Conservation (phyloP, 495 filamentous ascomycete genomes). For the Amorphotheca resinae region DNA sequence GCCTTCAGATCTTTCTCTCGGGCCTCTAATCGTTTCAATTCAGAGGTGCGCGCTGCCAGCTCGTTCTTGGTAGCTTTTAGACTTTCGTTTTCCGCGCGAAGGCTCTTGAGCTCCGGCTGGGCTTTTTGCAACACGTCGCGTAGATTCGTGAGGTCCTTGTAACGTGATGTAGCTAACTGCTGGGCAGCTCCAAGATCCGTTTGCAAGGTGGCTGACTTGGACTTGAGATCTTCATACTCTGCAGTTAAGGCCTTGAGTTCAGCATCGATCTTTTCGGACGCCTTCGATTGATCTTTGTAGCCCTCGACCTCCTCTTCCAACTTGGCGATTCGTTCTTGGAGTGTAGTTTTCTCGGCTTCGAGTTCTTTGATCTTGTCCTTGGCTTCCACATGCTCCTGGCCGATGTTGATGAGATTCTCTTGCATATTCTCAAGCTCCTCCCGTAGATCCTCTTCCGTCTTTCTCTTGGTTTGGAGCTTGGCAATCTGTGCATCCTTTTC, state of each 20-base stretch:
- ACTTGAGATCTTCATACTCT: conserved; percentile 65
- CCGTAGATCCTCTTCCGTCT: conserved; percentile 66
- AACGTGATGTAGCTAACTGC: conserved; percentile 71
- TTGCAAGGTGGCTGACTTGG: conserved; percentile 54
- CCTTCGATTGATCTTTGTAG: conserved; percentile 24
- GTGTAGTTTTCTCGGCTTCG: conserved; percentile 40
- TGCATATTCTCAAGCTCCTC: conserved; percentile 80
- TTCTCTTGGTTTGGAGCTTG: conserved; percentile 45
- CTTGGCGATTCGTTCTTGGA: conserved; percentile 51
- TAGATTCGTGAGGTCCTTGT: conserved; percentile 75
- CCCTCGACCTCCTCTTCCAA: conserved; percentile 49
- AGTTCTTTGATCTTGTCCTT: conserved; percentile 68
- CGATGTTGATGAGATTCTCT: conserved; percentile 63
- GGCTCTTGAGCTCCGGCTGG: conserved; percentile 67
- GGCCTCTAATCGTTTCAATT: conserved; percentile 62
- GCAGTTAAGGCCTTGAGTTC: conserved; percentile 48
- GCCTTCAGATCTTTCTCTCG: conserved; percentile 67
- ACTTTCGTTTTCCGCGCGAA: conserved; percentile 62
- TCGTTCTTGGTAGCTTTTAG: conserved; percentile 62
- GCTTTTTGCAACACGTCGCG: conserved; percentile 66
- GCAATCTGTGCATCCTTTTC: conserved; percentile 35
- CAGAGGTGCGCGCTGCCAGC: conserved; percentile 49
- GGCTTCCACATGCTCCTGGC: conserved; percentile 69
- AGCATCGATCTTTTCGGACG: conserved; percentile 38
- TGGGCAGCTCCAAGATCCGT: conserved; percentile 79